Evolutionary conservation across 768 basidiomycete species (phyloP), one percentile per base, ranked within the genome.

Genomic region (Boletus insuetus): DNA sequence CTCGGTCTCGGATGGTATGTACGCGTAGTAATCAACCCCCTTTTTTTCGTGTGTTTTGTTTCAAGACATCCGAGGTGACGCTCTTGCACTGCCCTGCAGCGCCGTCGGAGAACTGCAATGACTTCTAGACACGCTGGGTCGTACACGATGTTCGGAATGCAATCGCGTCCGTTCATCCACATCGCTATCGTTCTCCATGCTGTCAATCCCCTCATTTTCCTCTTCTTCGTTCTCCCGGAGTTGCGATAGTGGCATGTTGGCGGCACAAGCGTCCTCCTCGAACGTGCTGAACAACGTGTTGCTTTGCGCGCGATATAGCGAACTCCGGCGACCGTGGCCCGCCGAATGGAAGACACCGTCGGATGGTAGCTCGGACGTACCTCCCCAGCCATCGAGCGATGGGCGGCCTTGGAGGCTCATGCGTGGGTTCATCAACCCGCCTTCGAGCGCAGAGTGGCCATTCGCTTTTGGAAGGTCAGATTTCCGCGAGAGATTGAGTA

Each of bases 361-460:
- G 13, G 66, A 46, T 51, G 58, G 56, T 40, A 76, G 51, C 20
- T 72, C 64, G 17, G 74, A 69, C 22, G 69, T 57, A 11, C 73
- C 76, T 57, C 69, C 73, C 89, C 90, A 92, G 2, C 83, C 84
- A 55, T 96, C 94, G 46, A 89, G 72, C 6, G 91, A 94, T 65
- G 86, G 75, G 2, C 93, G 82, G 41, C 91, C 91, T 55, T 88
- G 85, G 50, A 94, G 76, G 63, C 87, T 89, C 58, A 93, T 77
- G 7, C 91, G 83, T 1, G 92, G 88, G 68, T 93, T 79, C 79
- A 88, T 81, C 22, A 91, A 67, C 3, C 85, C 86, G 39, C 79
- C 73, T 66, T 89, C 85, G 45, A 91, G 77, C 4, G 84, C 69
- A 13, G 80, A 75, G 66, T 83, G 83, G 48, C 71, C 74, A 32